phyloP scores from a whole-genome alignment of 1,284 basidiomycete genomes.

The Fomitopsis schrenkii region DNA sequence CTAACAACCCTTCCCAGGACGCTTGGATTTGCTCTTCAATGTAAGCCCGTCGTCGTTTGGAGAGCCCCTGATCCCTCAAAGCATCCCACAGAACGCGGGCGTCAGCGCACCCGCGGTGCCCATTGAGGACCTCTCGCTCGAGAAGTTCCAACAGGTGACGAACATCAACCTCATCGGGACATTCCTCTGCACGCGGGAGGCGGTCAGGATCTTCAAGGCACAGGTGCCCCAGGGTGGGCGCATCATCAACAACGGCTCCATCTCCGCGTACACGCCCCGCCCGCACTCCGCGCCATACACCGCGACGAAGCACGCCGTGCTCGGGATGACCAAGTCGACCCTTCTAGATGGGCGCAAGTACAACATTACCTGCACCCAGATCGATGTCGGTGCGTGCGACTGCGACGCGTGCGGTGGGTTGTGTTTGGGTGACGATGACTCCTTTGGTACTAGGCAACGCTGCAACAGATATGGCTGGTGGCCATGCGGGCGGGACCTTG shows the following conservation, averaged over 20 bases:
- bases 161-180: conserved; percentile 70
- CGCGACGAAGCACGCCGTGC: conserved; percentile 74
- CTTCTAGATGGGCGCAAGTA: conserved; percentile 72
- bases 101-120: conserved; percentile 44
- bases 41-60: conserved; percentile 30
- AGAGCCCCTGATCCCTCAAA: conserved; percentile 2
- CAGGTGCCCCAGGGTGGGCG: conserved; percentile 72
- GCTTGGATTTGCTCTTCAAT: conserved; percentile 79
- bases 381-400: conserved; percentile 63
- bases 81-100: conserved; percentile 56
- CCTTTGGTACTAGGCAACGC: conserved; percentile 53
- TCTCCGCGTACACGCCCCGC: conserved; percentile 72
- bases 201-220: conserved; percentile 67
- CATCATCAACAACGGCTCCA: conserved; percentile 83
- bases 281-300: conserved; percentile 69
- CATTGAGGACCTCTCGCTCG: conserved; percentile 63
- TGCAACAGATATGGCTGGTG: conserved; percentile 49
- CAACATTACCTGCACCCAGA: conserved; percentile 74
- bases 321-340: conserved; percentile 71
- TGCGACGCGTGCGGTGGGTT: not conserved
- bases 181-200: conserved; percentile 77
- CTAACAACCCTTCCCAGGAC: conserved; percentile 34
- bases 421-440: not conserved
- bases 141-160: conserved; percentile 59
- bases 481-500: conserved; percentile 45